Evolutionary conservation across 2,329 filamentous ascomycete species (phyloP).

Genomic region (Cladobotryum protrusum): DNA sequence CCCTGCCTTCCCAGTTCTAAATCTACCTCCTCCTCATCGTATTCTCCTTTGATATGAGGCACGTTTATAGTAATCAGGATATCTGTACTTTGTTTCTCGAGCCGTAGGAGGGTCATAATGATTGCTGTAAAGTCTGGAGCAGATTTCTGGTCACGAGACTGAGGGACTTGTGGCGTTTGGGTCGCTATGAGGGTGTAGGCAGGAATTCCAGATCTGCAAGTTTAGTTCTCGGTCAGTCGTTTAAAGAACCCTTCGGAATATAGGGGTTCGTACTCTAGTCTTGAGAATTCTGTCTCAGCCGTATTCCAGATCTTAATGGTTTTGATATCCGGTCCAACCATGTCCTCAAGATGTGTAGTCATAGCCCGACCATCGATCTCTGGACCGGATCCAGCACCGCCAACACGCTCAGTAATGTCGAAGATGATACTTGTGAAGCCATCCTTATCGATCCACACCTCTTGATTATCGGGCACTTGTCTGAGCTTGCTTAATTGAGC

Average conservation of each 20-base stretch:
- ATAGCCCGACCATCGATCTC: conserved; percentile 65
- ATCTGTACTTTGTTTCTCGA: conserved; percentile 72
- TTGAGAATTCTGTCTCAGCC: conserved; percentile 52
- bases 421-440: conserved; percentile 85
- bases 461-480: conserved; percentile 80
- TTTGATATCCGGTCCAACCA: conserved; percentile 59
- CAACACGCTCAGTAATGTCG: conserved; percentile 81
- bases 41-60: conserved; percentile 71
- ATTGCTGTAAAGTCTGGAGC: conserved; percentile 64
- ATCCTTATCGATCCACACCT: conserved; percentile 79
- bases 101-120: conserved; percentile 68
- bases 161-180: conserved; percentile 39
- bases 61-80: conserved; percentile 83
- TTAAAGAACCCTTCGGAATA: background rate
- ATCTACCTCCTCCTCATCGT: conserved; percentile 66
- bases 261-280: conserved; percentile 42
- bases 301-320: conserved; percentile 61
- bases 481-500: conserved; percentile 57
- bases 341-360: conserved; percentile 62
- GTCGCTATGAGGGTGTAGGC: conserved; percentile 66
- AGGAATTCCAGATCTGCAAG: conserved; percentile 39
- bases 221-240: conserved; percentile 18
- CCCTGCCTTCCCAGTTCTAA: conserved; percentile 59
- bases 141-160: conserved; percentile 29
- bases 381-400: conserved; percentile 43